Percentiles rank a stretch among this genome's conserved stretches.
phyloP scores from a whole-genome alignment of 2,329 filamentous ascomycete genomes.

The Fusarium begoniae region DNA sequence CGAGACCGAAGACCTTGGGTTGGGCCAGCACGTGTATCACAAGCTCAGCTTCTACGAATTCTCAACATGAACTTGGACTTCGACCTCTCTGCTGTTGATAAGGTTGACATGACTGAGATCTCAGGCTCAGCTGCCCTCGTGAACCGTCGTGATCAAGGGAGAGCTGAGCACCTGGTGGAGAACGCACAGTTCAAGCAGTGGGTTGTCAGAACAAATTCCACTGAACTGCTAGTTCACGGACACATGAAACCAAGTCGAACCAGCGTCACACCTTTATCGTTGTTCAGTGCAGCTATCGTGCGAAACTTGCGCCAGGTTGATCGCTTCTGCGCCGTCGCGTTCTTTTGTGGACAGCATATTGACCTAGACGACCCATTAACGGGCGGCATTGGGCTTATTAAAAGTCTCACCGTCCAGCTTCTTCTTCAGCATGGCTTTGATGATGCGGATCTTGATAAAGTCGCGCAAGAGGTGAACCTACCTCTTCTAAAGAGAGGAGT shows the following conservation, averaged over 20 bases:
- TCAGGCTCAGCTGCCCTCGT: background rate
- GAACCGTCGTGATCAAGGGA: background rate
- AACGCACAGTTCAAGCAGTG: background rate
- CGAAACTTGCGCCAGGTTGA: background rate
- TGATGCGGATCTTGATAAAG: background rate
- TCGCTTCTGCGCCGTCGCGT: background rate
- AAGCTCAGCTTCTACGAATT: background rate
- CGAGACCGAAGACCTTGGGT: background rate
- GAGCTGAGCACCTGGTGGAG: background rate
- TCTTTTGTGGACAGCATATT: background rate
- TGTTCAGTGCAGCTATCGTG: background rate
- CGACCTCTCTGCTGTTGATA: background rate
- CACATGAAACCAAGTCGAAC: background rate
- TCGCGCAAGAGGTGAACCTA: background rate
- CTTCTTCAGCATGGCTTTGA: background rate
- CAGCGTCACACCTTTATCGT: background rate
- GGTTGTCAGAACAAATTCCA: background rate
- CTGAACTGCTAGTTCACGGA: background rate
- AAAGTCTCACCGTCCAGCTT: background rate
- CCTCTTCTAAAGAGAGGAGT: background rate
- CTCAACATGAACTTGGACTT: background rate
- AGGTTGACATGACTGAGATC: background rate
- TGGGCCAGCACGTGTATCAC: background rate
- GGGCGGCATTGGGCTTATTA: rapidly evolving
- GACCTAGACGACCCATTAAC: background rate